phyloP scores from a whole-genome alignment of 192 early-diverging fungal genomes.

The Rhizophagus sp. region DNA sequence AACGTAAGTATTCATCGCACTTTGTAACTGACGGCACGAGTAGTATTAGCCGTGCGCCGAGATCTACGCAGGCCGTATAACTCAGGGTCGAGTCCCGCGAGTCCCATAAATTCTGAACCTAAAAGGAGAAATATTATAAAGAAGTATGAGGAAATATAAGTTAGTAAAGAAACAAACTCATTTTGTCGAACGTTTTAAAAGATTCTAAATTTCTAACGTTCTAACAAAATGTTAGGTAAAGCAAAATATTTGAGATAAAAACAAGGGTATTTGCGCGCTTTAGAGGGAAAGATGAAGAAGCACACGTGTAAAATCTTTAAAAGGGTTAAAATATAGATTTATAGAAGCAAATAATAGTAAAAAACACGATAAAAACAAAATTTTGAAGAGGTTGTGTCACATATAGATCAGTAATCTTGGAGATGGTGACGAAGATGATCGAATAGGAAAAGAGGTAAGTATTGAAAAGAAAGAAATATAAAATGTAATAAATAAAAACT shows the following conservation, averaged over 20 bases:
- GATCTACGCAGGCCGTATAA: constrained; percentile 27
- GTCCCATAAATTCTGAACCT: constrained; percentile 25
- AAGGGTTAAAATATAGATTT: neutral
- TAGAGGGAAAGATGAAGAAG: neutral
- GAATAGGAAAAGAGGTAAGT: neutral
- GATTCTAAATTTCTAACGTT: neutral
- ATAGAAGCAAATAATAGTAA: neutral
- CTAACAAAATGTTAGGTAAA: neutral
- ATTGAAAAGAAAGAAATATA: neutral
- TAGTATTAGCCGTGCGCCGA: neutral
- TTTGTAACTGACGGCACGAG: constrained; percentile 13
- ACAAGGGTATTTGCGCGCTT: constrained; percentile 1
- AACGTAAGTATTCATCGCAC: neutral
- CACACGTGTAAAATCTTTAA: neutral
- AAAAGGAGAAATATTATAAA: neutral
- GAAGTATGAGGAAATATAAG: neutral
- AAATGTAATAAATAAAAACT: neutral
- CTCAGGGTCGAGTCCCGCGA: constrained; percentile 22
- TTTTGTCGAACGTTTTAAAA: neutral
- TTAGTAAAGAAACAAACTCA: neutral
- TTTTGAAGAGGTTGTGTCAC: neutral
- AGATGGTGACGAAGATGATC: constrained; percentile 17
- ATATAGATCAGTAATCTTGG: neutral
- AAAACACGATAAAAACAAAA: neutral
- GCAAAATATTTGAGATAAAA: constrained; percentile 3